phyloP scores from a whole-genome alignment of 352 stramenopile genomes.

The Globisporangium orthogonon region DNA sequence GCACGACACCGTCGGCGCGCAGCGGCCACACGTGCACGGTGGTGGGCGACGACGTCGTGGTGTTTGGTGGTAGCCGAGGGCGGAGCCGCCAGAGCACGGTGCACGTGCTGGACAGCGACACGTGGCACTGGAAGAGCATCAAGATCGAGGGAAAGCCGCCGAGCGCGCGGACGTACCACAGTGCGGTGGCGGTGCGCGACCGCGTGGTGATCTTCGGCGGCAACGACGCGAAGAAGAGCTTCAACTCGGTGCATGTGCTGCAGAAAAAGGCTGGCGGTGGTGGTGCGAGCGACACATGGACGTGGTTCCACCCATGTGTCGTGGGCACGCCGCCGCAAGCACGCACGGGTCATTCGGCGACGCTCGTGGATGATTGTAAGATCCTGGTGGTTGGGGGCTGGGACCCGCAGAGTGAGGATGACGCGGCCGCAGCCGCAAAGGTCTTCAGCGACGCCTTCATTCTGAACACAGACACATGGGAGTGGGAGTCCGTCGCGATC shows the following conservation, averaged over 20 bases:
- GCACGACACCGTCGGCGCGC: slow-evolving; percentile 46
- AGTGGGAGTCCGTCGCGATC: slow-evolving; percentile 73
- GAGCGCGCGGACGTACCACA: slow-evolving; percentile 89
- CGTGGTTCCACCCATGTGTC: slow-evolving; percentile 85
- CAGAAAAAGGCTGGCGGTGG: slow-evolving; percentile 30
- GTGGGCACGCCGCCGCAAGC: slow-evolving; percentile 62
- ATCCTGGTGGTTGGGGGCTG: slow-evolving; percentile 92
- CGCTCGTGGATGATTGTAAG: slow-evolving; percentile 78
- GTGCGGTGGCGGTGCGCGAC: slow-evolving; percentile 54
- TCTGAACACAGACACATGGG: slow-evolving; percentile 88
- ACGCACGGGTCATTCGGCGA: slow-evolving; percentile 88
- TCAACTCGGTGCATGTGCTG: slow-evolving; percentile 90
- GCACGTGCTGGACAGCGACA: slow-evolving; percentile 69
- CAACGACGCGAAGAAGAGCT: slow-evolving; percentile 89
- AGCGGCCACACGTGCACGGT: slow-evolving; percentile 75
- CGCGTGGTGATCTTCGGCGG: slow-evolving; percentile 91
- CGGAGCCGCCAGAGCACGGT: slow-evolving; percentile 71
- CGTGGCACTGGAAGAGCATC: slow-evolving; percentile 87
- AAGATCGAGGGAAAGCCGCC: slow-evolving; percentile 88
- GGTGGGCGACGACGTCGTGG: slow-evolving; percentile 66
- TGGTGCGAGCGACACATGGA: slow-evolving; percentile 39
- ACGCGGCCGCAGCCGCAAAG: slow-evolving; percentile 21
- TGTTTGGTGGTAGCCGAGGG: slow-evolving; percentile 72
- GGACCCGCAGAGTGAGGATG: slow-evolving; percentile 80
- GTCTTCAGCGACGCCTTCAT: slow-evolving; percentile 90